Conservation (phyloP, 768 basidiomycete genomes). For the Suillus occidentalis region DNA sequence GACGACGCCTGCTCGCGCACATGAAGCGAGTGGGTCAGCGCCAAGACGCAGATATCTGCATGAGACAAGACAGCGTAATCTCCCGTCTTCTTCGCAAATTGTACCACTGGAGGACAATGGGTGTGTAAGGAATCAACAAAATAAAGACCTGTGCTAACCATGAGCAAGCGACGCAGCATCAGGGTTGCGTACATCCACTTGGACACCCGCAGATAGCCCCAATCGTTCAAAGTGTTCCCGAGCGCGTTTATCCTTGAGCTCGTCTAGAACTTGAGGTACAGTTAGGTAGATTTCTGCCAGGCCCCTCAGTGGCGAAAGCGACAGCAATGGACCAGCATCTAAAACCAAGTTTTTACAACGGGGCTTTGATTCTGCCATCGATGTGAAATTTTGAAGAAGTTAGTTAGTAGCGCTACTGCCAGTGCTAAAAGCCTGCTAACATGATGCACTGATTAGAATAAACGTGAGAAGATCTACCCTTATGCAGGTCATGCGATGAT, state of each 20-base stretch:
- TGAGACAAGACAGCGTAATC: conserved; percentile 91
- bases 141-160: conserved; percentile 38
- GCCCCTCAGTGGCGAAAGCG: conserved; percentile 85
- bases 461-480: conserved; percentile 8
- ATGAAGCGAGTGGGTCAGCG: conserved; percentile 81
- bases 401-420: not conserved
- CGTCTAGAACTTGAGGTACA: conserved; percentile 85
- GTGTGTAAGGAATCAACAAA: conserved; percentile 10
- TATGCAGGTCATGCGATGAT: not conserved
- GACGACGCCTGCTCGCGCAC: conserved; percentile 41
- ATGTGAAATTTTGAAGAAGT: conserved; percentile 7
- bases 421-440: not conserved
- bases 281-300: conserved; percentile 85
- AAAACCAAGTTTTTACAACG: conserved; percentile 82
- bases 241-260: conserved; percentile 86
- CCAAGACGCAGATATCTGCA: conserved; percentile 88
- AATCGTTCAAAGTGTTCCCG: conserved; percentile 84
- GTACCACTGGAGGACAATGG: conserved; percentile 59
- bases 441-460: not conserved
- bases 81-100: conserved; percentile 92
- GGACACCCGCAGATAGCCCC: conserved; percentile 72
- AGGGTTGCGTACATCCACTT: conserved; percentile 68
- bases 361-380: conserved; percentile 33
- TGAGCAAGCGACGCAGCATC: conserved; percentile 66
- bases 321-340: conserved; percentile 91